Conservation (phyloP, 345 rosid species). For the Hevea brasiliensis region DNA sequence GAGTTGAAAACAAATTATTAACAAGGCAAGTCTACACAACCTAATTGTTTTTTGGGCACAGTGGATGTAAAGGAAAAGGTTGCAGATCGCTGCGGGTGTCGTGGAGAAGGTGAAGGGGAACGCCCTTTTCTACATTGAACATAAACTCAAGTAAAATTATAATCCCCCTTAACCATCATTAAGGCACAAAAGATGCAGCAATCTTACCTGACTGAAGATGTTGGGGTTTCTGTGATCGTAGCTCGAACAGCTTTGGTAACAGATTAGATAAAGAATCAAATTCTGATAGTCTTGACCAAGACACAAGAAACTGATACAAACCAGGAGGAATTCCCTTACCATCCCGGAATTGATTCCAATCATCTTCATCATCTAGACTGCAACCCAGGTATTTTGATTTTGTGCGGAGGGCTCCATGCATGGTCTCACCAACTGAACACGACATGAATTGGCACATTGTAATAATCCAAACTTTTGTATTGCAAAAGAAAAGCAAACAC, state of each 20-base stretch:
- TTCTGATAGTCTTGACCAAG: background rate
- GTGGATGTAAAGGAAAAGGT: slow-evolving; percentile 75
- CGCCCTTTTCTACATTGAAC: slow-evolving; percentile 55
- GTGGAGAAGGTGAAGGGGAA: slow-evolving; percentile 63
- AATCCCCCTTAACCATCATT: background rate
- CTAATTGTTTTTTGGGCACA: slow-evolving; percentile 62
- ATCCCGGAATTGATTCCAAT: slow-evolving; percentile 66
- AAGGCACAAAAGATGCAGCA: background rate
- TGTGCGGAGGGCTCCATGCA: slow-evolving; percentile 50
- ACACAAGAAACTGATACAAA: background rate
- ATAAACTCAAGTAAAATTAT: background rate
- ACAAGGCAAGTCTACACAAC: slow-evolving; percentile 25
- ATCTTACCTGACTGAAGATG: slow-evolving; percentile 46
- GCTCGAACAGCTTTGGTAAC: slow-evolving; percentile 30
- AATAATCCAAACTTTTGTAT: slow-evolving; percentile 6
- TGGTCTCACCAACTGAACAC: slow-evolving; percentile 71
- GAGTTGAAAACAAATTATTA: no score
- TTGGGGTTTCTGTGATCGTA: slow-evolving; percentile 48
- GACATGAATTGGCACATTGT: slow-evolving; percentile 2
- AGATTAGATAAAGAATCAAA: slow-evolving; percentile 23
- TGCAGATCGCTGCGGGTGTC: slow-evolving; percentile 61
- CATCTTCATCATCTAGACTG: slow-evolving; percentile 71
- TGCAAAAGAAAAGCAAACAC: background rate
- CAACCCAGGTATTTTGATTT: slow-evolving; percentile 58
- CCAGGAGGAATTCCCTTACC: slow-evolving; percentile 35